Conservation (phyloP, 768 basidiomycete species). For the Boletus fagicola region DNA sequence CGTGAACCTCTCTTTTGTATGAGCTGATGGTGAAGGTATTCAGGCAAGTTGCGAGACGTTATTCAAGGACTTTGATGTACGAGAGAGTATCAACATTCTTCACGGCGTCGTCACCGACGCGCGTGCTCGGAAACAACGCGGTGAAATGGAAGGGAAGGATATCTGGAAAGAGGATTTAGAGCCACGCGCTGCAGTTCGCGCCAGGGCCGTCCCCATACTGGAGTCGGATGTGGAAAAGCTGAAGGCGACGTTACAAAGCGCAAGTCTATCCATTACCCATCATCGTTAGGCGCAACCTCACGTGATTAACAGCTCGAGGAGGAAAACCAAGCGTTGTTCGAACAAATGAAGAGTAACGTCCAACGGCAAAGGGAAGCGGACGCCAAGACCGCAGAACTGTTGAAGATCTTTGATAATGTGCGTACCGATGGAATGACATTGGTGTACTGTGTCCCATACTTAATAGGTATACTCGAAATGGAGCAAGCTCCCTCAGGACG, state of each 20-base stretch:
- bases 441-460: conserved; percentile 7
- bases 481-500: conserved; percentile 57
- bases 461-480: conserved; percentile 49
- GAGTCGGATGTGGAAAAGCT: conserved; percentile 42
- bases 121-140: conserved; percentile 48
- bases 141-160: conserved; percentile 45
- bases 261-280: conserved; percentile 13
- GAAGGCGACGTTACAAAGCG: conserved; percentile 37
- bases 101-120: conserved; percentile 71
- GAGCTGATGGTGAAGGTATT: not conserved
- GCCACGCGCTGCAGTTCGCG: conserved; percentile 60
- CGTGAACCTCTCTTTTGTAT: not conserved
- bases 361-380: conserved; percentile 46
- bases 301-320: conserved; percentile 48
- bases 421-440: conserved; percentile 9
- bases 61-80: conserved; percentile 66
- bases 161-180: conserved; percentile 64
- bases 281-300: not conserved
- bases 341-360: conserved; percentile 49
- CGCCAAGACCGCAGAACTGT: conserved; percentile 42
- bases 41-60: conserved; percentile 67
- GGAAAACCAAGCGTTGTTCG: conserved; percentile 49
- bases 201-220: conserved; percentile 61
- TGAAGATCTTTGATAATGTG: conserved; percentile 57
- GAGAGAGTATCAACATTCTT: conserved; percentile 67